Base-by-base conservation (phyloP, 306 rosid genomes). In the Inga laurina region DNA sequence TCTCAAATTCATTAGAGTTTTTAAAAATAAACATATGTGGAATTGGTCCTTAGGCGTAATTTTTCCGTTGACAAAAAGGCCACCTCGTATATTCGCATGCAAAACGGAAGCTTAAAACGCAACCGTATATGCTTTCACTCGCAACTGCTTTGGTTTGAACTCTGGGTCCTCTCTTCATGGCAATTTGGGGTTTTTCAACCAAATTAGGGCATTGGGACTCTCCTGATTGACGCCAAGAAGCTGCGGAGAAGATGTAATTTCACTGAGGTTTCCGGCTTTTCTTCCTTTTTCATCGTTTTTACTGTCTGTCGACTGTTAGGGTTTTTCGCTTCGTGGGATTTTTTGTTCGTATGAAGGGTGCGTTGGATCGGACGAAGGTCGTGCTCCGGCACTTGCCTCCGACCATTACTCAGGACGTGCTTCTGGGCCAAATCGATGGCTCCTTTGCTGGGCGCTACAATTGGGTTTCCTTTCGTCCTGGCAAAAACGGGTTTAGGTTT, bases 331-430 rank as follows among this genome's bases (percentile, higher is more conserved):
- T 74, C 34, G 35, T n/a, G 52, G 83, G 24, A 51, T 32, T 74
- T 10, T 21, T 41, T 59, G 41, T 43, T 14, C 64, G 41, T 24
- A 90, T 90, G 91, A 91, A 88, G 73, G 88, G 84, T 51, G 41
- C 75, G 84, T 76, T 85, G 90, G 91, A 88, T 88, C 97, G 97
- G 84, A 91, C 93, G 41, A 93, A 91, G 89, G 94, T 91, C 64
- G 97, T 93, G 84, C 81, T 93, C 16, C 92, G 97, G 62, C 93
- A 91, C 93, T 87, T 93, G 82, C 97, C 94, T 37, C 97, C 93
- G 27, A 69, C 92, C 8, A 84, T 91, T n/a, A 71, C 97, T 9
- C 77, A 83, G 83, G 82, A 85, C 27, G 21, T 83, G 12, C 89
- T 93, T 69, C 79, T 86, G 79, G 79, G 87, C 52, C 92, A 84